These are phyloP conservation scores for Leccinum variicolor DNA, from an alignment of 768 basidiomycete genomes.

Conservation along the genomic window DNA sequence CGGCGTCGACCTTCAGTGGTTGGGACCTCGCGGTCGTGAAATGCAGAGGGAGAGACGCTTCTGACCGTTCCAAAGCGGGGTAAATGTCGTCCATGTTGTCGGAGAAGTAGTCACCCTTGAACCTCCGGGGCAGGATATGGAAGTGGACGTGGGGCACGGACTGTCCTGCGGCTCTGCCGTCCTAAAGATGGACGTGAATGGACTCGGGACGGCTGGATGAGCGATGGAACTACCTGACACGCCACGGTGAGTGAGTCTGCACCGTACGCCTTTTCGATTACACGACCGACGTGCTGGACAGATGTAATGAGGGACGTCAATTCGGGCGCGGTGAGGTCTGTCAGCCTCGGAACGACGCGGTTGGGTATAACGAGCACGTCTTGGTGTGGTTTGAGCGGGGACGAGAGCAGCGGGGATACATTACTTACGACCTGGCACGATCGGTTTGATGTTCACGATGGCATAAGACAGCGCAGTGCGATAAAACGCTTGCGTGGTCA, in stretches of 20 bases:
- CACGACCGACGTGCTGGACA: constrained; percentile 73
- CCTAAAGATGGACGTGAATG: constrained; percentile 42
- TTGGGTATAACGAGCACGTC: constrained; percentile 64
- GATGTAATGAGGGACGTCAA: constrained; percentile 76
- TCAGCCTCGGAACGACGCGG: constrained; percentile 51
- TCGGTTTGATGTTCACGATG: constrained; percentile 92
- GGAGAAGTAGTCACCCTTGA: constrained; percentile 63
- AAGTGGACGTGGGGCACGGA: constrained; percentile 83
- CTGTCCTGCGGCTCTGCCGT: constrained; percentile 84
- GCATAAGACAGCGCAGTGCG: constrained; percentile 68
- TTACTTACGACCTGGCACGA: constrained; percentile 87
- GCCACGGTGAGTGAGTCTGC: constrained; percentile 86
- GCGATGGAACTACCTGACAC: constrained; percentile 62
- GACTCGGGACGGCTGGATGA: not conserved
- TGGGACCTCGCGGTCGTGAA: constrained; percentile 29
- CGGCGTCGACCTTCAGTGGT: constrained; percentile 61
- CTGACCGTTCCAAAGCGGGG: constrained; percentile 68
- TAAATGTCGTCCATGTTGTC: constrained; percentile 71
- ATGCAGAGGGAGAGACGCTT: constrained; percentile 46
- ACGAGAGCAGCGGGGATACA: too few relatives aligned
- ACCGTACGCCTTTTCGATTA: constrained; percentile 78
- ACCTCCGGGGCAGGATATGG: constrained; percentile 83
- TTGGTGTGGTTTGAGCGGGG: constrained; percentile 22
- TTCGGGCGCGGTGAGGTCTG: constrained; percentile 61
- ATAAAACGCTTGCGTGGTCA: constrained; percentile 74